Evolutionary conservation across 441 rosid species (phyloP), one percentile per base, ranked within the genome.

Genomic region (Gossypium davidsonii): DNA sequence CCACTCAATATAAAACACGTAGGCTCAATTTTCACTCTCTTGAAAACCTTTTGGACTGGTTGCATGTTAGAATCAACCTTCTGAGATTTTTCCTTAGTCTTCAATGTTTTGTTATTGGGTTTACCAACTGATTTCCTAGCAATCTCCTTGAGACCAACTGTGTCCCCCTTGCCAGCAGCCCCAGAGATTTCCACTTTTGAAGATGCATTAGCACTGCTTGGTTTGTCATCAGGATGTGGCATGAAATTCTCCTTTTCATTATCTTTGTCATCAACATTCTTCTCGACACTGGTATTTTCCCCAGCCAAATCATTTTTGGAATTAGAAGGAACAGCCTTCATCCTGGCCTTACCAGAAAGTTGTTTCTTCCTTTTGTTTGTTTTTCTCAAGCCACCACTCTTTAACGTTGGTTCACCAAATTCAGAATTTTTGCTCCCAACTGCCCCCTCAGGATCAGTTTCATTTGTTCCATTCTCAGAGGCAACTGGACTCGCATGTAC

Each of bases 1-100:
- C 97, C 98, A 80, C 97, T 87, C 76, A 90, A 74, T 57, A 90
- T 89, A 76, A 93, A 96, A 75, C 81, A 79, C 49, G 58, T 73
- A 12, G 92, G 88, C 76, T 87, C 87, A 3, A 53, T 42, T 73
- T 80, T 76, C 75, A 73, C 58, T 44, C 77, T 76, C 17, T 73
- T 77, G 21, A 62, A 63, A 73, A 73, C 77, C 55, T 75, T 73
- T 65, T 55, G 74, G 18, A 52, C 63, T 20, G 64, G 52, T 25
- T 37, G 57, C 15, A 79, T 59, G 68, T 71, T 81, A 73, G 72
- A 44, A 71, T 82, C 79, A 44, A 73, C 70, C 68, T 77, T 67
- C 74, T 26, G 34, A 60, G 80, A 53, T 71, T 73, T 78, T 76
- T 79, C 75, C 51, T 73, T 82, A 18, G 9, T 75, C 77, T 80